These are phyloP conservation scores for Prunus dulcis DNA, from an alignment of 306 rosid genomes.

Conservation along the genomic window DNA sequence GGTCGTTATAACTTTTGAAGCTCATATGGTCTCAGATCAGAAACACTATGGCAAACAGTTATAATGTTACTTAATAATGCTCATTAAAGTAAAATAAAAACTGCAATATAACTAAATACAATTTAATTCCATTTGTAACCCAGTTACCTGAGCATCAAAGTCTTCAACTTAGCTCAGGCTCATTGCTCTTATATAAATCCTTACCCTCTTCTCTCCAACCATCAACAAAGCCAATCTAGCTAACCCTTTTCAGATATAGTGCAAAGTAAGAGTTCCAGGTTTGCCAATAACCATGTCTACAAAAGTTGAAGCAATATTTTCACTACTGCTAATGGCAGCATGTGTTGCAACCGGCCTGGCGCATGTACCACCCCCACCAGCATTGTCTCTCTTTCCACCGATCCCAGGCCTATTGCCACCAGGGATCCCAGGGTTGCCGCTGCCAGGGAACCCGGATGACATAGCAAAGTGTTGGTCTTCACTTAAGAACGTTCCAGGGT, in stretches of 20 bases:
- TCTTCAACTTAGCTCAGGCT: not conserved
- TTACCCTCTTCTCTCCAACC: not conserved
- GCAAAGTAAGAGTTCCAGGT: not conserved
- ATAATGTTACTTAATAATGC: not conserved
- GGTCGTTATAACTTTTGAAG: too few relatives aligned
- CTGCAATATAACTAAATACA: not conserved
- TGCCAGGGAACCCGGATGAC: not conserved
- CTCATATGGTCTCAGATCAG: too few relatives aligned
- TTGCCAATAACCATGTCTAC: not conserved
- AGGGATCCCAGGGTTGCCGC: not conserved
- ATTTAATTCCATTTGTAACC: not conserved
- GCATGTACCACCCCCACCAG: not conserved
- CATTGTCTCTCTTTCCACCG: not conserved
- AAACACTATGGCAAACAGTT: not conserved
- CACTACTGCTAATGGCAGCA: not conserved
- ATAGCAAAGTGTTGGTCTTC: slow-evolving; percentile 12
- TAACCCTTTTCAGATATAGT: not conserved
- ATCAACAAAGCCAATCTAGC: not conserved
- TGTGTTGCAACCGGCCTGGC: not conserved
- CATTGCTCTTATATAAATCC: not conserved
- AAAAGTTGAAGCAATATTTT: not conserved
- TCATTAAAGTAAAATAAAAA: too few relatives aligned
- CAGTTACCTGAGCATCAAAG: not conserved
- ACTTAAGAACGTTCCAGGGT: not conserved
- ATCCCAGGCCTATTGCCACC: not conserved